phyloP scores from a whole-genome alignment of 192 early-diverging fungal genomes.

The Rhizoclosmatium sp. region DNA sequence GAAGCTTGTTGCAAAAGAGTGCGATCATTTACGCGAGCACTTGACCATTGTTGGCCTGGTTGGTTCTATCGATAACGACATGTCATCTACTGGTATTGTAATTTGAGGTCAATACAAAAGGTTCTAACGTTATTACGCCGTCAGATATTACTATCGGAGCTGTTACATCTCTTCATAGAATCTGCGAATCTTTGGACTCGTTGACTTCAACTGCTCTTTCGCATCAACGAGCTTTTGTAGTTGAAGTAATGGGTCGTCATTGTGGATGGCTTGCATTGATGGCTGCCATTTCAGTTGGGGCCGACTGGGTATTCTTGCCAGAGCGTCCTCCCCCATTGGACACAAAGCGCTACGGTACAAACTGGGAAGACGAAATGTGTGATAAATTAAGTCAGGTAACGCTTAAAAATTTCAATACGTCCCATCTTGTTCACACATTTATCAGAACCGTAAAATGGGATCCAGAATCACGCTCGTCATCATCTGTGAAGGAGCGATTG shows the following conservation, averaged over 20 bases:
- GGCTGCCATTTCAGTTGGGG: constrained; percentile 81
- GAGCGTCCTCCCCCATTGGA: constrained; percentile 83
- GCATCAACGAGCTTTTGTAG: constrained; percentile 95
- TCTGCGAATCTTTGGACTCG: constrained; percentile 95
- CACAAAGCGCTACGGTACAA: constrained; percentile 62
- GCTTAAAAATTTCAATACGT: constrained; percentile 24
- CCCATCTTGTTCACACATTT: constrained; percentile 62
- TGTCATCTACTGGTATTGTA: constrained; percentile 55
- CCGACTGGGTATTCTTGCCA: constrained; percentile 96
- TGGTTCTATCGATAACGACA: constrained; percentile 97
- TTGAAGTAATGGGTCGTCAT: constrained; percentile 98
- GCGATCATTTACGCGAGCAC: constrained; percentile 60
- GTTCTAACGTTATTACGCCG: constrained; percentile 39
- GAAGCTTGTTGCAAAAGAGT: constrained; percentile 66
- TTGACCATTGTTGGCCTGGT: constrained; percentile 97
- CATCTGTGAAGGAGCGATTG: constrained; percentile 95
- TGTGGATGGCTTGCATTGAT: constrained; percentile 91
- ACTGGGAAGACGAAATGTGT: constrained; percentile 93
- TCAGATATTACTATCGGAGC: constrained; percentile 97
- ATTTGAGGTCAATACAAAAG: neutral
- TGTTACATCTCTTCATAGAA: constrained; percentile 89
- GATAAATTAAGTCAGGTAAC: constrained; percentile 68
- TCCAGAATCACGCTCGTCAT: constrained; percentile 94
- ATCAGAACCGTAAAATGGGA: constrained; percentile 79
- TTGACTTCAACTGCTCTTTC: constrained; percentile 91